Conservation (phyloP, 1,284 basidiomycete genomes). For the Meripilus lineatus region DNA sequence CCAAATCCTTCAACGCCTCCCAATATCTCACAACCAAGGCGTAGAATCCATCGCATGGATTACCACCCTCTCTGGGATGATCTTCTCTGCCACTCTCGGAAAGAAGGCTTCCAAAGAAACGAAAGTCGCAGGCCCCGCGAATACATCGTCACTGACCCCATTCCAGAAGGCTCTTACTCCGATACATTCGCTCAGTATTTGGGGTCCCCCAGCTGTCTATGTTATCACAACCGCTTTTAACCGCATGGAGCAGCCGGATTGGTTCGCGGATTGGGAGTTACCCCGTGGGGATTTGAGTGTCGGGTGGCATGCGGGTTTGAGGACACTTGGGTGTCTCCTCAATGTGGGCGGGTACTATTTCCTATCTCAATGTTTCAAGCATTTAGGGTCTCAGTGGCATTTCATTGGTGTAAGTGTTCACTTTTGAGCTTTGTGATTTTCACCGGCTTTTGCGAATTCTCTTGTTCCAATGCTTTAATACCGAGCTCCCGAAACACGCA, state of each 20-base stretch:
- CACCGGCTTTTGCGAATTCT: too few relatives aligned
- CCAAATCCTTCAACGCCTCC: slow-evolving; percentile 8
- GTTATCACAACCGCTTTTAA: slow-evolving; percentile 8
- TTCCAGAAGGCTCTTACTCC: neutral
- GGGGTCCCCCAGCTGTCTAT: slow-evolving; percentile 9
- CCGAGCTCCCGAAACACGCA: too few relatives aligned
- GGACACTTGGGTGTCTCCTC: slow-evolving; percentile 7
- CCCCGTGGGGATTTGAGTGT: slow-evolving; percentile 7
- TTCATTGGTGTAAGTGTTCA: slow-evolving; percentile 1
- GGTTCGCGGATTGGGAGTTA: slow-evolving; percentile 10
- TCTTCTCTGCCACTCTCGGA: slow-evolving; percentile 6
- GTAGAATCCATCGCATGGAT: slow-evolving; percentile 12
- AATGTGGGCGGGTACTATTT: slow-evolving; percentile 5
- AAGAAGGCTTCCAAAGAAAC: neutral
- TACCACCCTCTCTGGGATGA: slow-evolving; percentile 13
- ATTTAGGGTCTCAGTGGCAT: slow-evolving; percentile 1
- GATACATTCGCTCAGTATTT: too few relatives aligned
- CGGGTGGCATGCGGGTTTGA: slow-evolving; percentile 6
- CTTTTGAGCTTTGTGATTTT: neutral
- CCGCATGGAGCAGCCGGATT: slow-evolving; percentile 13
- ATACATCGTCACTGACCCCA: neutral
- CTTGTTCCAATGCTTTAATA: too few relatives aligned
- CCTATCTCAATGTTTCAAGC: slow-evolving; percentile 1
- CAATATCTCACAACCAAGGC: slow-evolving; percentile 10
- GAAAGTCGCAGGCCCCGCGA: neutral